Evolutionary conservation across 129 eudicot genomes (phyloP), one percentile per base, ranked within the genome.

Genomic region (Chrysanthemum lavandulifolium): DNA sequence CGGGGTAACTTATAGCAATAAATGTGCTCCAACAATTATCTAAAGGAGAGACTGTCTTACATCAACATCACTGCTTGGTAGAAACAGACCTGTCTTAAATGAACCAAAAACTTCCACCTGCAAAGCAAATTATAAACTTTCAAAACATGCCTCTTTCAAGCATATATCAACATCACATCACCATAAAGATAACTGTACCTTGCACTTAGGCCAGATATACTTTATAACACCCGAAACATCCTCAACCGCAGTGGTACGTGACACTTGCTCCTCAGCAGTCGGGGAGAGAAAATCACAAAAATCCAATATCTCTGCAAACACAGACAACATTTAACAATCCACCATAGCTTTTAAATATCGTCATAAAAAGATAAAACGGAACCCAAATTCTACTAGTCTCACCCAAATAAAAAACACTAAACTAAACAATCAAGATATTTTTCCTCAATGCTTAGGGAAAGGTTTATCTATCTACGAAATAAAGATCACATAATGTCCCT

Each of bases 91-190:
- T 12, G 96, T 93, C 84, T 80, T 87, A 80, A 89, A 93, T 0
- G 98, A 93, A 59, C 98, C 98, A 71, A 93, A 93, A 76, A 93
- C 87, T 78, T 93, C 96, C 21, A 78, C 91, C 98, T 93, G 86
- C 62, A 84, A 75, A 13, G 73, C 61, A 66, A 36, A 13, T 15
- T 40, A 63, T 67, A 61, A 60, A 29, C 67, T 13, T 80, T 4
- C 31, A 36, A 75, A 54, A 27, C 16, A 13, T 52, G 54, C 52
- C 50, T 27, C 18, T 77, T 49, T 58, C 56, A 0, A 55, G 61
- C 59, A 55, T 45, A 15, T 45, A 16, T 13, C 14, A 18, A 11
- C 10, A 55, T 70, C 0, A 50, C 27, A 54, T 61, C 6, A 36
- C 15, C 51, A 19, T 29, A 11, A 54, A 33, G 14, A 51, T 12